These are phyloP conservation scores for Pholiota adiposa DNA, from an alignment of 1,284 basidiomycete genomes.

Conservation along the genomic window DNA sequence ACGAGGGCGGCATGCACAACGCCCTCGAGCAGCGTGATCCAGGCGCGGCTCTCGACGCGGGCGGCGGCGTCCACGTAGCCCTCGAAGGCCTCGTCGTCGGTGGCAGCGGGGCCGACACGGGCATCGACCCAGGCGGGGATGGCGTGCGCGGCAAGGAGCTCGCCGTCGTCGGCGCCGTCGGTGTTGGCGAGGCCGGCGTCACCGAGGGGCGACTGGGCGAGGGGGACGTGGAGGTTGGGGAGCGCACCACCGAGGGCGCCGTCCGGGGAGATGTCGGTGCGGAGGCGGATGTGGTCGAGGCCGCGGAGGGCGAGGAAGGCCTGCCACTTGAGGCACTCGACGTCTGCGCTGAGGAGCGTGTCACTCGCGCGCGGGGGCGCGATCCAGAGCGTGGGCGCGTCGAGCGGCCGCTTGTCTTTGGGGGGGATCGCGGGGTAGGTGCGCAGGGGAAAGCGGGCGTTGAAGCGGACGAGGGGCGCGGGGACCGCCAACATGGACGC, in stretches of 20 bases:
- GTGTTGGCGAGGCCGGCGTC: constrained; percentile 22
- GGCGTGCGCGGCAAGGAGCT: constrained; percentile 62
- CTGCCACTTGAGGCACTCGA: constrained; percentile 86
- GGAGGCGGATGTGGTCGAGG: constrained; percentile 51
- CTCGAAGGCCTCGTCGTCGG: constrained; percentile 51
- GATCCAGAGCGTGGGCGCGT: constrained; percentile 67
- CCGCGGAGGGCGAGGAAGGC: constrained; percentile 77
- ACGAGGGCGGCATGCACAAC: constrained; percentile 76
- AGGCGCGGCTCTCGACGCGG: constrained; percentile 76
- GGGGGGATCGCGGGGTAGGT: constrained; percentile 46
- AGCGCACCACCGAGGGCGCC: constrained; percentile 69
- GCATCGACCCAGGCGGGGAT: constrained; percentile 76
- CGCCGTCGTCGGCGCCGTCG: constrained; percentile 41
- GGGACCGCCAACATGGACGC: constrained; percentile 34
- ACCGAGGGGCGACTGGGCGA: constrained; percentile 23
- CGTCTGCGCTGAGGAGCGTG: constrained; percentile 65
- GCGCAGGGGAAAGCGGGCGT: constrained; percentile 55
- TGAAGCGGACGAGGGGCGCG: constrained; percentile 48
- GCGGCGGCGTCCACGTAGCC: constrained; percentile 64
- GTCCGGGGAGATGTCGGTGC: constrained; percentile 68
- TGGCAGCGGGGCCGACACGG: constrained; percentile 43
- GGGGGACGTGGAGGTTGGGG: constrained; percentile 63
- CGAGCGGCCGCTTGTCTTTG: constrained; percentile 28
- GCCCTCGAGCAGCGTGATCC: constrained; percentile 77
- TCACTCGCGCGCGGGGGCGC: constrained; percentile 47